Base-by-base conservation (phyloP, 1,284 basidiomycete species). In the Cryptococcus sp. region DNA sequence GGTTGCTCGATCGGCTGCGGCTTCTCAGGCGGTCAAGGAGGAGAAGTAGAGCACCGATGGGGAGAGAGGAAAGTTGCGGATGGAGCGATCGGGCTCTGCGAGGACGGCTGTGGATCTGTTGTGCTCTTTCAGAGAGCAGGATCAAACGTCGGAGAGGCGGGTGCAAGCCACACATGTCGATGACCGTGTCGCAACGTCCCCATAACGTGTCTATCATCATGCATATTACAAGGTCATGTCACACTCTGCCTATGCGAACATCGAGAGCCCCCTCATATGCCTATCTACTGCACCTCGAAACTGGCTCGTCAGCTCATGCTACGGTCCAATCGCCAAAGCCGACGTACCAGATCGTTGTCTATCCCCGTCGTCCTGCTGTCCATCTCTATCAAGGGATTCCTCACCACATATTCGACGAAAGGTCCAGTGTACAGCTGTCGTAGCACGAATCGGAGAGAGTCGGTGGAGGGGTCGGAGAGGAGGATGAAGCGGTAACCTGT, bases 401-500 rank as follows among this genome's bases (percentile, higher is more conserved):
- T 81, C 38, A 93, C 89, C 38, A 97, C 91, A 66, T 84, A 88
- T 67, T 97, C 91, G 34, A 95, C 72, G 76, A 97, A 97, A 0
- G 92, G 89, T 1, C 92, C 91, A n/a, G 82, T 80, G 72, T 95
- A 93, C 56, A 98, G 82, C 70, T 93, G 87, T 34, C 85, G 82
- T 40, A 97, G 76, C 36, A 91, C 79, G 59, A 86, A 85, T 26
- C 88, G 86, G 37, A 94, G 77, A 18, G 85, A 84, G 55, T 93
- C 89, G 31, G 83, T 77, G 37, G 79, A 79, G 1, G 90, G 87
- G 66, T 95, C 91, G 52, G 85, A 90, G 60, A 98, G 81, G 75
- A 97, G 86, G 61, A 97, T 80, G 71, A 98, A 95, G 66, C 93
- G 95, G 81, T 91, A 95, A 35, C 88, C 87, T 7, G 92, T 90